Evolutionary conservation across 2,329 filamentous ascomycete species (phyloP), one percentile per base, ranked within the genome.

Genomic region (Acephala macrosclerotiorum): DNA sequence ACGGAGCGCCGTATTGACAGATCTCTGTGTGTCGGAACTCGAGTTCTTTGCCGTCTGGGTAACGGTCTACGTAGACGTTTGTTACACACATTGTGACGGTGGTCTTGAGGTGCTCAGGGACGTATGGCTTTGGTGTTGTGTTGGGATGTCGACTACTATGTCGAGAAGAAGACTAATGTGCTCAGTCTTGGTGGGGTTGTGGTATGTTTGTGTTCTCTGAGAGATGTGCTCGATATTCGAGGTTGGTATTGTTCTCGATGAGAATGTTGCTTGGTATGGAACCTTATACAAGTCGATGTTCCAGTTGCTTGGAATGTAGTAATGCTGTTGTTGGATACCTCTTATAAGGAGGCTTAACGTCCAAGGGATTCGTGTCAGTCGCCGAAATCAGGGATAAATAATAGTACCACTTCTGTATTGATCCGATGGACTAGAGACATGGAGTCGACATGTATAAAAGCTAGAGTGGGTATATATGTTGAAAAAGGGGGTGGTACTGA

Each of bases 81-180:
- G 79, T 82, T 68, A 80, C 79, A 76, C 84, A 86, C 84, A 86
- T 86, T 58, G 77, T 80, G 79, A 73, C 71, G 70, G 74, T 73
- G 66, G 68, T 53, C n/a, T 7, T 18, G 51, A 14, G 35, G 2
- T 9, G 29, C 9, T 33, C 29, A 33, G 51, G 66, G 67, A 71
- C 55, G 73, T 67, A 57, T 66, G 35, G 60, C 59, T 64, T 22
- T 49, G 63, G 49, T 58, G 60, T 60, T 35, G 63, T 25, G 57
- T 42, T 38, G 45, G 9, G n/a, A 49, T 49, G 14, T 29, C 12
- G 22, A 53, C 9, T 12, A 29, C 25, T 14, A 42, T 5, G 38
- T 42, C 38, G 38, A 42, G 38, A 62, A 42, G 38, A 62, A 42
- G 58, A 45, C 63, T 62, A 60, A 65, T 38, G 42, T 60, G 42